phyloP scores from a whole-genome alignment of 345 rosid species.

The Brassica carinata region DNA sequence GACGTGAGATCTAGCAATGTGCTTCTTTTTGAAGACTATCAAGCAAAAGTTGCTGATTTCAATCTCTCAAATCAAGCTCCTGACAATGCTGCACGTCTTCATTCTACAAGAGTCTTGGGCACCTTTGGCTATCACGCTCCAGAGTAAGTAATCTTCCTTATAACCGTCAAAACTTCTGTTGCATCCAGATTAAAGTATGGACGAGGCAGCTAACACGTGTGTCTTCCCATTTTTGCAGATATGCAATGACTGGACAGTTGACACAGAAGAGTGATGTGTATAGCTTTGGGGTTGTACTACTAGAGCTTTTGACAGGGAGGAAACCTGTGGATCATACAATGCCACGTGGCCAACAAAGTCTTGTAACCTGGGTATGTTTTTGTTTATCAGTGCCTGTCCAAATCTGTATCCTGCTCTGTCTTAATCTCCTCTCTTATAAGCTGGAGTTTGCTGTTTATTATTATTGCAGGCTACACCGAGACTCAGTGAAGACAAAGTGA shows the following conservation, averaged over 20 bases:
- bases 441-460: slow-evolving; percentile 2
- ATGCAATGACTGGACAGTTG: slow-evolving; percentile 46
- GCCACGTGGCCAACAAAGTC: slow-evolving; percentile 46
- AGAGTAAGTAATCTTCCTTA: slow-evolving; percentile 64
- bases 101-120: slow-evolving; percentile 97
- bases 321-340: slow-evolving; percentile 45
- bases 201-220: background rate
- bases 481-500: slow-evolving; percentile 96
- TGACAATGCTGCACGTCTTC: slow-evolving; percentile 99
- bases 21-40: slow-evolving; percentile 92
- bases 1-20: slow-evolving; percentile 97
- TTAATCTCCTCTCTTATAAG: background rate
- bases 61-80: slow-evolving; percentile 98
- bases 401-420: slow-evolving; percentile 3
- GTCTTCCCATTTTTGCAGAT: slow-evolving; percentile 26
- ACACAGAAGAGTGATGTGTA: slow-evolving; percentile 44
- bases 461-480: slow-evolving; percentile 90
- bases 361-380: slow-evolving; percentile 41
- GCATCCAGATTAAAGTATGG: background rate
- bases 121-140: slow-evolving; percentile 99
- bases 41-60: slow-evolving; percentile 94
- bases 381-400: background rate
- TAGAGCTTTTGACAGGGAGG: slow-evolving; percentile 45
- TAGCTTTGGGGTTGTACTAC: slow-evolving; percentile 43
- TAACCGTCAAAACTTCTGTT: background rate